Percentiles rank a stretch among this genome's conserved stretches.
Conservation (phyloP, 2,329 filamentous ascomycete species). For the Aschersonia sp. region DNA sequence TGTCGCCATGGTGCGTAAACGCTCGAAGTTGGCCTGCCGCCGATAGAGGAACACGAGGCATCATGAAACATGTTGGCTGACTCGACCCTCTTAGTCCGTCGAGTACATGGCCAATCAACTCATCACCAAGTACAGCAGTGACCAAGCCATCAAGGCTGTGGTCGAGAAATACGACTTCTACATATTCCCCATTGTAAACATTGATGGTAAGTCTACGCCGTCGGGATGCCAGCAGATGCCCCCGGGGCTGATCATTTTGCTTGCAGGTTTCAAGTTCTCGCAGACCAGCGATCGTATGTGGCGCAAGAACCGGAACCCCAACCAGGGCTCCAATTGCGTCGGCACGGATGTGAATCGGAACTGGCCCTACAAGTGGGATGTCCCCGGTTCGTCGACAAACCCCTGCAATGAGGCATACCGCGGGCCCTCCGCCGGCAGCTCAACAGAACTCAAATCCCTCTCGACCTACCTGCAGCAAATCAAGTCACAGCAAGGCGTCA, state of each 20-base stretch:
- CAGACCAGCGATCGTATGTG: conserved; percentile 43
- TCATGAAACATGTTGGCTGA: neutral
- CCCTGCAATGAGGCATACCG: conserved; percentile 36
- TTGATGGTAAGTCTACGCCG: conserved; percentile 29
- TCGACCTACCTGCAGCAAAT: conserved; percentile 18
- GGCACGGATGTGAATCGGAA: conserved; percentile 46
- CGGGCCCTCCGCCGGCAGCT: conserved; percentile 26
- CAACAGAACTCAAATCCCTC: conserved; percentile 37
- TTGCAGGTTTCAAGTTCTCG: conserved; percentile 41
- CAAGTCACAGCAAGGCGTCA: conserved; percentile 30
- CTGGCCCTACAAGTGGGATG: conserved; percentile 41
- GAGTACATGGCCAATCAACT: conserved; percentile 39
- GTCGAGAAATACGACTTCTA: conserved; percentile 53
- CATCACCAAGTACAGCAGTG: conserved; percentile 27
- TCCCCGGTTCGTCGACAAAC: conserved; percentile 31
- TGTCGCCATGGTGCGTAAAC: conserved; percentile 28
- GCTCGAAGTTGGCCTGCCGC: neutral
- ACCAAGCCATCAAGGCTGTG: conserved; percentile 23
- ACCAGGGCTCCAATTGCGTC: conserved; percentile 24
- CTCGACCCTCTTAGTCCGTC: conserved; percentile 15
- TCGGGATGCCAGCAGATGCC: neutral
- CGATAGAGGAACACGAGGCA: neutral
- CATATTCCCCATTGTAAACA: conserved; percentile 48
- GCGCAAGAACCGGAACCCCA: conserved; percentile 43
- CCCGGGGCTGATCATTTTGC: neutral